Percentiles rank a stretch among this genome's conserved stretches.
Evolutionary conservation across 2,329 filamentous ascomycete species (phyloP).

Genomic region (Tolypocladium paradoxum): DNA sequence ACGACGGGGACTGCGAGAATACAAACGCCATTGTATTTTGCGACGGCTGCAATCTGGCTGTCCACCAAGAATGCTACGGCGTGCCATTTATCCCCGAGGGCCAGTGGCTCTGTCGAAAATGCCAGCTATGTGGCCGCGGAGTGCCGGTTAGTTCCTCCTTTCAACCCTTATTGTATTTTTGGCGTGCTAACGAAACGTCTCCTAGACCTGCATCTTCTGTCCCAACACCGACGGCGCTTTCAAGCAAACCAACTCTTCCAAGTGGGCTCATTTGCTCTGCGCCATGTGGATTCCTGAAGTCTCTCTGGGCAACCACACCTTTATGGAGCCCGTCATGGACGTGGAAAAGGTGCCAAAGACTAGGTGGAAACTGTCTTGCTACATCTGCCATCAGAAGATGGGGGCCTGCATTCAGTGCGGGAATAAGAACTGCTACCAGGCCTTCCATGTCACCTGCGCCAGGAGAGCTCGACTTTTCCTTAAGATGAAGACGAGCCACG

Average conservation of each 20-base stretch:
- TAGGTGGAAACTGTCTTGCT: constrained; percentile 87
- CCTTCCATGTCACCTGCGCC: constrained; percentile 95
- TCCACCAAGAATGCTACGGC: constrained; percentile 97
- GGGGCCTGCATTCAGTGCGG: constrained; percentile 97
- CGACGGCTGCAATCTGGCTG: constrained; percentile 92
- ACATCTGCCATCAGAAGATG: constrained; percentile 96
- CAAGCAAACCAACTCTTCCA: constrained; percentile 92
- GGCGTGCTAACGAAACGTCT: constrained; percentile 7
- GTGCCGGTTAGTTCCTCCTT: constrained; percentile 53
- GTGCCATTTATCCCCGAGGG: constrained; percentile 98
- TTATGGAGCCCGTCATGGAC: constrained; percentile 97
- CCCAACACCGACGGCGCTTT: constrained; percentile 96
- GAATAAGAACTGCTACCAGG: constrained; percentile 93
- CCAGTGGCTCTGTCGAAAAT: constrained; percentile 96
- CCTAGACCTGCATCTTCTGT: constrained; percentile 88
- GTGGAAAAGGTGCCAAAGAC: constrained; percentile 95
- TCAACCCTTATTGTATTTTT: not conserved
- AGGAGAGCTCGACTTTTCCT: constrained; percentile 77
- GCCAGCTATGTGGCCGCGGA: constrained; percentile 85
- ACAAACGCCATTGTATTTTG: constrained; percentile 99
- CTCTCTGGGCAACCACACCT: constrained; percentile 85
- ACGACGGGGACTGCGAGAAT: constrained; percentile 99
- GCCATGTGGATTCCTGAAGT: constrained; percentile 99
- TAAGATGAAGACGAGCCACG: constrained; percentile 91
- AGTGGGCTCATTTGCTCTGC: constrained; percentile 94